Conservation (phyloP, 2,329 filamentous ascomycete genomes). For the Magnaporthiopsis rhizophila region DNA sequence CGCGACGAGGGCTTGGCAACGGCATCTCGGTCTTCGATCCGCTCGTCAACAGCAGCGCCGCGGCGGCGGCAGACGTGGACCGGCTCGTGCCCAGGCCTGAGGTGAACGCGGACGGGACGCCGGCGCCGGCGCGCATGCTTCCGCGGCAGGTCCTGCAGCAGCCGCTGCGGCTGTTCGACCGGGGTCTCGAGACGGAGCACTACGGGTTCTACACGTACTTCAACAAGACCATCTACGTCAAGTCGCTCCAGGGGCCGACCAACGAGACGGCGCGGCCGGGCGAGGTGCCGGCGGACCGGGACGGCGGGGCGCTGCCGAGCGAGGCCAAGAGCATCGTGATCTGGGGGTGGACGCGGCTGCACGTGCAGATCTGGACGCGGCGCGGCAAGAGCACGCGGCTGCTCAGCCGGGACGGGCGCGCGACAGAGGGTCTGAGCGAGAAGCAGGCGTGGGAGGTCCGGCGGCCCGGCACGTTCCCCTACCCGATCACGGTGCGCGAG, state of each 20-base stretch:
- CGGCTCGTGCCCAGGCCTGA: conserved; percentile 54
- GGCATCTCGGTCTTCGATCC: conserved; percentile 10
- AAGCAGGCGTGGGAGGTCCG: conserved; percentile 35
- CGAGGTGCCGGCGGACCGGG: conserved; percentile 37
- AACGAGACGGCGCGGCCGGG: conserved; percentile 31
- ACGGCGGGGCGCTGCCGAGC: conserved; percentile 44
- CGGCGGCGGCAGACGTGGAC: background rate
- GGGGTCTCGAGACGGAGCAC: conserved; percentile 71
- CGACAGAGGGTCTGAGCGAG: conserved; percentile 40
- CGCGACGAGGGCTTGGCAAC: conserved; percentile 21
- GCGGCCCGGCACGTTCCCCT: conserved; percentile 52
- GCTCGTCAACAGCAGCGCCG: conserved; percentile 10
- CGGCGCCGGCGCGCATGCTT: conserved; percentile 63
- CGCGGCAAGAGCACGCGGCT: conserved; percentile 35
- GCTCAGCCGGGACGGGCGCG: conserved; percentile 20
- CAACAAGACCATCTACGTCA: conserved; percentile 76
- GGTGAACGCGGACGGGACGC: conserved; percentile 60
- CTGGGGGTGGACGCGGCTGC: conserved; percentile 52
- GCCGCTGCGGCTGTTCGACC: conserved; percentile 77
- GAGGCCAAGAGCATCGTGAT: conserved; percentile 50
- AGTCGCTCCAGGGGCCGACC: conserved; percentile 44
- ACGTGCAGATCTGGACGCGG: conserved; percentile 59
- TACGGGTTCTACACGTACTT: conserved; percentile 94
- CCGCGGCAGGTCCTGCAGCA: conserved; percentile 60
- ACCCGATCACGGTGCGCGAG: conserved; percentile 51